Base-by-base conservation (phyloP, 192 early-diverging fungal species). In the Diversispora epigaea region DNA sequence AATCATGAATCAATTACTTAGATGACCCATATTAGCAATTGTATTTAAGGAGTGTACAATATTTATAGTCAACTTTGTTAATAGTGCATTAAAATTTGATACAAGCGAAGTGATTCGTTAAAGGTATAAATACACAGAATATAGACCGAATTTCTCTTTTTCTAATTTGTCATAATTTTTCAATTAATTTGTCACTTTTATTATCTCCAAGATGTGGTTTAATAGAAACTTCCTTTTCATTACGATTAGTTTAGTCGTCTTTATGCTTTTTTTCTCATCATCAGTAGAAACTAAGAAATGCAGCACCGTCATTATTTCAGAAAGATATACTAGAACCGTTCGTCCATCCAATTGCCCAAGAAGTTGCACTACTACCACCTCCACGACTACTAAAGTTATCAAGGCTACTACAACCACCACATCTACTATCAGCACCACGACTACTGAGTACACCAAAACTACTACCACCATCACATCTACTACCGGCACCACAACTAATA, bases 161-260 rank as follows among this genome's bases (percentile, higher is more conserved):
- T n/a, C n/a, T n/a, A n/a, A n/a, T n/a, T n/a, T n/a, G n/a, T 32
- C n/a, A n/a, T 32, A 32, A n/a, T n/a, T n/a, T n/a, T n/a, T 32
- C 25, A 32, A 32, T 32, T 32, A 2, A 32, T 32, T 56, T n/a
- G 8, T 17, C 19, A 8, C 6, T 57, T 19, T 57, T 19, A 6
- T 3, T 19, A 0, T 3, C 56, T 21, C 22, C 3, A 57, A 10
- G 0, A 57, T 57, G 21, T 57, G 56, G 56, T 57, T 6, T 6
- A 57, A 57, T 57, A 57, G 21, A 57, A 57, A 57, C 10, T 57
- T 57, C 19, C 56, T 57, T 57, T 57, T 57, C 56, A 25, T 57
- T 57, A 57, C 56, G 56, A 57, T n/a, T 57, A 21, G 21, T 57
- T 57, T 57, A 57, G 56, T 57, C 56, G 5, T 57, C 22, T 57